A percentile compares a stretch with the other conserved stretches of the same genome.
These are phyloP conservation scores for Cinnamomum chago DNA, from an alignment of 164 flowering plant species.

Conservation along the genomic window DNA sequence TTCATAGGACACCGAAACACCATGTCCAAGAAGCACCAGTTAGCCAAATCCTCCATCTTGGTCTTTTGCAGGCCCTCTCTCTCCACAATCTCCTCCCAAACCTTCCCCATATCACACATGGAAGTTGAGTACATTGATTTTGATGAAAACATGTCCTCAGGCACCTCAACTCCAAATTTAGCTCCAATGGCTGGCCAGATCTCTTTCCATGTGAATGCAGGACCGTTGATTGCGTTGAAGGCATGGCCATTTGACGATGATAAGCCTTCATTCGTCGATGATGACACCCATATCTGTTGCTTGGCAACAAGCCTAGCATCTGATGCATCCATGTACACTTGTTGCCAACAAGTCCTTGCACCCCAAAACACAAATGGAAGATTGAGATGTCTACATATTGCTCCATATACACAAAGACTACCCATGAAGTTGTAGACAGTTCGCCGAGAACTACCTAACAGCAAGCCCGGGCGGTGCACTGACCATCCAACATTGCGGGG, in stretches of 20 bases:
- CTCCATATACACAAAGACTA: conserved; percentile 61
- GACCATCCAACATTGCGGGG: conserved; percentile 50
- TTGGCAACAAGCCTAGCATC: conserved; percentile 79
- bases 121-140: conserved; percentile 28
- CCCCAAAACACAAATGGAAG: conserved; percentile 90
- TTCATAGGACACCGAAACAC: conserved; percentile 56
- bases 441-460: conserved; percentile 58
- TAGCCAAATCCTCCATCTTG: conserved; percentile 67
- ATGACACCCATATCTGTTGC: conserved; percentile 73
- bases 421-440: conserved; percentile 71
- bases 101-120: conserved; percentile 50
- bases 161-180: conserved; percentile 39
- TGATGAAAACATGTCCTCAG: conserved; percentile 29
- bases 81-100: conserved; percentile 70
- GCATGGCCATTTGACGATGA: conserved; percentile 39
- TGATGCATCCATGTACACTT: conserved; percentile 57
- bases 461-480: conserved; percentile 79
- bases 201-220: conserved; percentile 66
- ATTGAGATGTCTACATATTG: conserved; percentile 52
- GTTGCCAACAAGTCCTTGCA: conserved; percentile 66
- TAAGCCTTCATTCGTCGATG: conserved; percentile 28
- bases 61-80: conserved; percentile 44
- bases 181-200: conserved; percentile 55
- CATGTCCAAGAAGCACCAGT: conserved; percentile 71
- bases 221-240: conserved; percentile 63